Percentiles rank a stretch among this genome's conserved stretches.
These are phyloP conservation scores for Colletotrichum plurivorum DNA, from an alignment of 2,329 filamentous ascomycete species.

Conservation along the genomic window DNA sequence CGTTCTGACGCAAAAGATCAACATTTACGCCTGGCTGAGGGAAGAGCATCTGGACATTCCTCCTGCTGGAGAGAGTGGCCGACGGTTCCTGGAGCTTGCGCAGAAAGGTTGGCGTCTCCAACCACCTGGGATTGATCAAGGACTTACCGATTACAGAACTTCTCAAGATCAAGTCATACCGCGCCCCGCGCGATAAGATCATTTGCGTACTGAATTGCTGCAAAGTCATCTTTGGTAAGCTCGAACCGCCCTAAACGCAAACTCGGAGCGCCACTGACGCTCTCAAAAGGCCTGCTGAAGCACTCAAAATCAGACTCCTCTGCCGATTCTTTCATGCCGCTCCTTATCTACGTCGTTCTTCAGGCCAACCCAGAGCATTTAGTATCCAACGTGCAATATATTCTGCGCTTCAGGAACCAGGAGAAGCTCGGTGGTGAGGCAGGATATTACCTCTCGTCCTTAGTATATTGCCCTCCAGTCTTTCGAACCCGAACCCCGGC, in stretches of 20 bases:
- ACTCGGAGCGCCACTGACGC: neutral
- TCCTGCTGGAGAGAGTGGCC: slow-evolving; percentile 85
- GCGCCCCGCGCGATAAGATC: slow-evolving; percentile 97
- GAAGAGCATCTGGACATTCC: slow-evolving; percentile 96
- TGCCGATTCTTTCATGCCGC: slow-evolving; percentile 94
- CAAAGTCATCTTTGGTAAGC: slow-evolving; percentile 95
- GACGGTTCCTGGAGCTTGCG: slow-evolving; percentile 88
- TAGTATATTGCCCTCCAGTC: slow-evolving; percentile 66
- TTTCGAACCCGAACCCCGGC: neutral
- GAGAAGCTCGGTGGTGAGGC: slow-evolving; percentile 98
- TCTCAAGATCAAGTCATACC: slow-evolving; percentile 95
- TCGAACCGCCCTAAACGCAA: neutral
- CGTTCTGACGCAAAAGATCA: slow-evolving; percentile 95
- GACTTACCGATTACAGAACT: slow-evolving; percentile 74
- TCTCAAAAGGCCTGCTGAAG: slow-evolving; percentile 80
- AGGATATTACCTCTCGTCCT: slow-evolving; percentile 95
- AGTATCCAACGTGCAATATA: slow-evolving; percentile 98
- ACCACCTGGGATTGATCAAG: slow-evolving; percentile 31
- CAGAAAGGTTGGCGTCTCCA: slow-evolving; percentile 77
- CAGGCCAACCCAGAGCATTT: slow-evolving; percentile 95
- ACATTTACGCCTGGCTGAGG: slow-evolving; percentile 94
- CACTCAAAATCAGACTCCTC: slow-evolving; percentile 95
- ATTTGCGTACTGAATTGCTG: slow-evolving; percentile 99
- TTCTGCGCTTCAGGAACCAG: slow-evolving; percentile 95
- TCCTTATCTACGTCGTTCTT: slow-evolving; percentile 95